These are phyloP conservation scores for Fusarium sambucinum DNA, from an alignment of 2,329 filamentous ascomycete genomes.

Conservation along the genomic window DNA sequence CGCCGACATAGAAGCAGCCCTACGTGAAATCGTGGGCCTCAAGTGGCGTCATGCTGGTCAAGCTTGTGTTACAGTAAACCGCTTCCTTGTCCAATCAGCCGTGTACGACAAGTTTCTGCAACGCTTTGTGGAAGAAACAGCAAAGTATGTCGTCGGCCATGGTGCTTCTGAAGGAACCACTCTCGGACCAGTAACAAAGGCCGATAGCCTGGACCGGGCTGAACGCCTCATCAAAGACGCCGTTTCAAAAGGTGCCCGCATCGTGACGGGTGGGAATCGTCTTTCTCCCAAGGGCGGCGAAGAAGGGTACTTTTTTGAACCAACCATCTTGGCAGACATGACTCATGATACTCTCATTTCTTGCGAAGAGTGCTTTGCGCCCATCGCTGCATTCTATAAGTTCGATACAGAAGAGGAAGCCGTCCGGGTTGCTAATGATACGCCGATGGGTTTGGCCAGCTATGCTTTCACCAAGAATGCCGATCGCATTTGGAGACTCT, in stretches of 20 bases:
- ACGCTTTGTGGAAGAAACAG: conserved; percentile 14
- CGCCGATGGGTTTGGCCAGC: conserved; percentile 24
- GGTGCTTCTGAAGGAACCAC: conserved; percentile 23
- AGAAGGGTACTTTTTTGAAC: conserved; percentile 34
- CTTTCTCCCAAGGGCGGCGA: not conserved
- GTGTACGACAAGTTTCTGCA: conserved; percentile 63
- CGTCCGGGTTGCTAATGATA: conserved; percentile 28
- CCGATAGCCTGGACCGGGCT: conserved; percentile 15
- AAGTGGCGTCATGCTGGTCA: conserved; percentile 79
- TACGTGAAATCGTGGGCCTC: conserved; percentile 3
- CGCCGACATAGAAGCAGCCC: conserved; percentile 59
- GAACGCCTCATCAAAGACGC: conserved; percentile 30
- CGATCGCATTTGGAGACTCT: conserved; percentile 19
- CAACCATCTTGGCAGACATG: conserved; percentile 28
- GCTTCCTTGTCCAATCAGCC: conserved; percentile 68
- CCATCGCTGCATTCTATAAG: conserved; percentile 24
- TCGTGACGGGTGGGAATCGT: conserved; percentile 20
- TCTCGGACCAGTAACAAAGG: conserved; percentile 32
- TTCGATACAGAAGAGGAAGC: conserved; percentile 38
- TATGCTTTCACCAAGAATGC: conserved; percentile 36
- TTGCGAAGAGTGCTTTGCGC: conserved; percentile 36
- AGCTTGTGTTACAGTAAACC: conserved; percentile 74
- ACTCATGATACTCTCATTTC: conserved; percentile 11
- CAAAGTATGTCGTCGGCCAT: conserved; percentile 24
- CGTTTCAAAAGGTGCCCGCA: conserved; percentile 6